Evolutionary conservation across 2,329 filamentous ascomycete genomes (phyloP).

Genomic region (Lachnellula occidentalis): DNA sequence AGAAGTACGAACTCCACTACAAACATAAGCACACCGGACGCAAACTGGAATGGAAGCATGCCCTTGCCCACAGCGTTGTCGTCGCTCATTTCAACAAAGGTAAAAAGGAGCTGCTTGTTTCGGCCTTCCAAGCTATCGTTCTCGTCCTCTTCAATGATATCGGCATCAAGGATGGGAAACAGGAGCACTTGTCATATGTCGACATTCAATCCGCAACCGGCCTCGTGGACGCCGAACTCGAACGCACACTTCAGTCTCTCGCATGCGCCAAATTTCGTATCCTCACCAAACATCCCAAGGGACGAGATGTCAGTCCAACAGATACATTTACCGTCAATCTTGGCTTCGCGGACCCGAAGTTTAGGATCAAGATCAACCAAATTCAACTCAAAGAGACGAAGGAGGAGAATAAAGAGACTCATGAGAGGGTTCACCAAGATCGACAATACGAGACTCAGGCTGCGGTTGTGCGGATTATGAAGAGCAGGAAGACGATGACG

Average conservation of each 20-base stretch:
- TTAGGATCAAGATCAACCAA: conserved; percentile 96
- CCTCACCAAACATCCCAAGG: conserved; percentile 77
- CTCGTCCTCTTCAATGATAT: conserved; percentile 83
- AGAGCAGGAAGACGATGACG: conserved; percentile 80
- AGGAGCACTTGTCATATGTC: conserved; percentile 65
- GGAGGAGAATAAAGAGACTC: conserved; percentile 89
- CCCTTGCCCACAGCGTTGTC: conserved; percentile 84
- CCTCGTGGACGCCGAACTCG: conserved; percentile 71
- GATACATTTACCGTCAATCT: conserved; percentile 85
- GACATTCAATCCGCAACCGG: conserved; percentile 71
- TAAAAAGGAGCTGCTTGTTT: conserved; percentile 82
- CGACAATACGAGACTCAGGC: conserved; percentile 95
- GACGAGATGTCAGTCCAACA: conserved; percentile 68
- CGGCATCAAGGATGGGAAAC: conserved; percentile 43
- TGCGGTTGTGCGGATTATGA: conserved; percentile 95
- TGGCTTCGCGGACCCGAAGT: conserved; percentile 72
- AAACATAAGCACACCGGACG: conserved; percentile 83
- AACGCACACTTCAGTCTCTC: conserved; percentile 88
- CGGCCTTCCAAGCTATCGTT: conserved; percentile 86
- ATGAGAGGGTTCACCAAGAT: conserved; percentile 83
- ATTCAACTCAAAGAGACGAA: conserved; percentile 95
- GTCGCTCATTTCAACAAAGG: conserved; percentile 75
- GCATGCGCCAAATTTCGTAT: conserved; percentile 87
- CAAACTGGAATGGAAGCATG: conserved; percentile 85
- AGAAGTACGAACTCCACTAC: conserved; percentile 81